Evolutionary conservation across 345 rosid genomes (phyloP).

Genomic region (Heritiera fomes): DNA sequence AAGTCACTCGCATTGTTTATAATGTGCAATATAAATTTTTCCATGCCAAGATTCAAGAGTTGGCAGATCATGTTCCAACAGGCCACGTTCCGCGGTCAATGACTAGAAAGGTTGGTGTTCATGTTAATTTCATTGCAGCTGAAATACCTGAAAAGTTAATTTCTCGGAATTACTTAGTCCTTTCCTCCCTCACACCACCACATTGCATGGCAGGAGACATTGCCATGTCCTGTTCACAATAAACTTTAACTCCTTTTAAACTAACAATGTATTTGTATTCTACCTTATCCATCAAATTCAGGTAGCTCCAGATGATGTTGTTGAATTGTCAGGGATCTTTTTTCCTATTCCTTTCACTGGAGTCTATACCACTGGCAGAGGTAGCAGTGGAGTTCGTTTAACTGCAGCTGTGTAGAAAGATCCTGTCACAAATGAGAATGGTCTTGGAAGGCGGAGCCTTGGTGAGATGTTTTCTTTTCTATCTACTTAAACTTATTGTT

Average conservation of each 20-base stretch:
- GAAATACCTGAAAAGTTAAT: neutral
- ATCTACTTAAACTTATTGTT: neutral
- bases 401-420: conserved; percentile 98
- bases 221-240: neutral
- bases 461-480: conserved; percentile 40
- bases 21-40: too few relatives aligned
- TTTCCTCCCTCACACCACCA: too few relatives aligned
- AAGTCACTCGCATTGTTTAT: conserved; percentile 9
- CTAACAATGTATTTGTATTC: neutral
- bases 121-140: conserved; percentile 21
- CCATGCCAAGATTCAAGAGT: conserved; percentile 98
- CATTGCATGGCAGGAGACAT: neutral
- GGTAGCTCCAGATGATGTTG: conserved; percentile 97
- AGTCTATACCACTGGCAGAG: conserved; percentile 92
- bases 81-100: conserved; percentile 97
- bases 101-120: conserved; percentile 79
- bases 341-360: conserved; percentile 94
- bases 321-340: conserved; percentile 95
- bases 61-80: conserved; percentile 97
- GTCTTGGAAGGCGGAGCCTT: conserved; percentile 98
- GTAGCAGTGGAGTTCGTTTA: conserved; percentile 98
- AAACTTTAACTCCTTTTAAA: neutral
- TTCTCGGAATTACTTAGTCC: conserved; percentile 15
- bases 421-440: conserved; percentile 95
- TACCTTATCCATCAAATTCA: conserved; percentile 27